Percentiles rank a stretch among this genome's conserved stretches.
Conservation (phyloP, 1,139 yeast species). For the Hyphopichia khmerensis region DNA sequence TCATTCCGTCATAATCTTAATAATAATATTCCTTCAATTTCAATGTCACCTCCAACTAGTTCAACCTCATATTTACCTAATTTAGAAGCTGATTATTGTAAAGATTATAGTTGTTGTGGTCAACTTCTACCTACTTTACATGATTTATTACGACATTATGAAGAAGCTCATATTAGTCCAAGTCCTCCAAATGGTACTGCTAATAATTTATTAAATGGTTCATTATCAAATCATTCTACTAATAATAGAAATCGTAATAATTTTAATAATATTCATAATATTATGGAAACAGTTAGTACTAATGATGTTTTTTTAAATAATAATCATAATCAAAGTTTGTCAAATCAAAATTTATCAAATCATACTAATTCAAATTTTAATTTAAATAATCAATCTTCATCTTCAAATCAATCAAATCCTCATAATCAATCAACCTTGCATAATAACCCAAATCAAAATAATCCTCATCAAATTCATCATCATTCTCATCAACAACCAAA, state of each 20-base stretch:
- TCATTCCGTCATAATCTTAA: conserved; percentile 31
- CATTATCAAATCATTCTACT: conserved; percentile 26
- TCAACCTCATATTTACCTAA: conserved; percentile 80
- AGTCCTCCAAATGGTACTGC: conserved; percentile 46
- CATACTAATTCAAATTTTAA: conserved; percentile 11
- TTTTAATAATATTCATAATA: conserved; percentile 44
- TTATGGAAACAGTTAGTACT: conserved; percentile 78
- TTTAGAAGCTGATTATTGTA: conserved; percentile 92
- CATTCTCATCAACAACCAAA: conserved; percentile 16
- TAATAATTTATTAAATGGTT: conserved; percentile 30
- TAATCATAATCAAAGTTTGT: conserved; percentile 10
- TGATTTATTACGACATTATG: conserved; percentile 90
- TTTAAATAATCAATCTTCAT: conserved; percentile 19
- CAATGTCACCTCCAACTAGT: conserved; percentile 65
- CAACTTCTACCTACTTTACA: conserved; percentile 87
- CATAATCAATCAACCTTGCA: background rate
- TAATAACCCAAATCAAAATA: conserved; percentile 10
- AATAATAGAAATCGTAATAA: conserved; percentile 36
- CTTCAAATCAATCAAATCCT: conserved; percentile 5
- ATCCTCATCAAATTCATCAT: conserved; percentile 7
- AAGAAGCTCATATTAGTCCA: conserved; percentile 89
- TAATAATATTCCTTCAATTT: conserved; percentile 14
- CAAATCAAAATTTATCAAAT: conserved; percentile 12
- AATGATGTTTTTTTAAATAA: conserved; percentile 77
- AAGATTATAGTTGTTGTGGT: conserved; percentile 96